Conservation (phyloP, 1,139 yeast genomes). For the Protomyces arabidopsidicola region DNA sequence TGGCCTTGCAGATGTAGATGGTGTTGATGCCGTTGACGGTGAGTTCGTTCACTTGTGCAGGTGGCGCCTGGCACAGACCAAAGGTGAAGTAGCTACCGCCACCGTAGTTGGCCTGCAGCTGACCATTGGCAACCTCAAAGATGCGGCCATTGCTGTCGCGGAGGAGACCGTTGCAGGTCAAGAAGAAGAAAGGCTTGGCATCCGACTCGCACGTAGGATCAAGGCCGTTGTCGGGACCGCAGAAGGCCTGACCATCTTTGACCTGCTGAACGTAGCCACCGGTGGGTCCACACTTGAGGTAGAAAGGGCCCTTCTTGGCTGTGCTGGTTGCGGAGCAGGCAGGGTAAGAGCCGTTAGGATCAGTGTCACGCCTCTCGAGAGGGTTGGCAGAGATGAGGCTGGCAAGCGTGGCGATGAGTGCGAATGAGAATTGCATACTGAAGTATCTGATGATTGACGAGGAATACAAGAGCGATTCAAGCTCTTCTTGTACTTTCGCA, state of each 20-base stretch:
- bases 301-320: constrained; percentile 10
- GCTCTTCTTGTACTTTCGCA: neutral
- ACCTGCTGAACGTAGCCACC: constrained; percentile 23
- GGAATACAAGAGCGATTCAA: neutral
- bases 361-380: constrained; percentile 21
- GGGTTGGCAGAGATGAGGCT: constrained; percentile 16
- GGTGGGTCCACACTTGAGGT: constrained; percentile 12
- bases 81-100: constrained; percentile 17
- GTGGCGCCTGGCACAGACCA: constrained; percentile 8
- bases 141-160: constrained; percentile 24
- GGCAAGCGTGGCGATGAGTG: constrained; percentile 12
- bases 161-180: constrained; percentile 14
- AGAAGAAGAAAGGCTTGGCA: constrained; percentile 25
- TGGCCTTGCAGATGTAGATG: constrained; percentile 14
- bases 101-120: constrained; percentile 25
- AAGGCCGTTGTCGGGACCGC: constrained; percentile 14
- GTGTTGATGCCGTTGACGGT: constrained; percentile 22
- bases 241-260: constrained; percentile 16
- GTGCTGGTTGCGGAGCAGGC: constrained; percentile 2
- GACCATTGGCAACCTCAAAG: constrained; percentile 21
- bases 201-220: constrained; percentile 13
- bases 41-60: neutral
- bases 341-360: constrained; percentile 13
- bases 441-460: neutral
- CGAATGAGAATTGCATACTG: constrained; percentile 4